These are phyloP conservation scores for Cerioporus squamosus DNA, from an alignment of 1,284 basidiomycete genomes.

Conservation along the genomic window DNA sequence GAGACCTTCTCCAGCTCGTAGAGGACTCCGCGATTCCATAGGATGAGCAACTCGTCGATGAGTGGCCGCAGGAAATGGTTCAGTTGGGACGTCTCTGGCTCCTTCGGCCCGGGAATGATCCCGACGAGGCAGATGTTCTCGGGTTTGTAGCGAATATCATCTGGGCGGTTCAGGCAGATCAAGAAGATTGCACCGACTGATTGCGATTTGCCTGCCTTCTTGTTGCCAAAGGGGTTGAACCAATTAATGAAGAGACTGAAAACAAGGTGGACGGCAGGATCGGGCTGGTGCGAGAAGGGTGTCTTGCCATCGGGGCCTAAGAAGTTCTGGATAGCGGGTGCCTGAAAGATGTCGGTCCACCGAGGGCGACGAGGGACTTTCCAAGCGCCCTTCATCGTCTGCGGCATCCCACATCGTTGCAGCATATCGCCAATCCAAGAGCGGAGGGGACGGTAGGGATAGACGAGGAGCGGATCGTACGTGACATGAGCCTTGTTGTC, in stretches of 20 bases:
- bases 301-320: constrained; percentile 2
- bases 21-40: constrained; percentile 17
- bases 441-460: no score
- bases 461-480: no score
- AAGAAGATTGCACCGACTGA: constrained; percentile 6
- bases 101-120: constrained; percentile 43
- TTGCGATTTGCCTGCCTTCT: constrained; percentile 15
- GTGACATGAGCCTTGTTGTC: no score
- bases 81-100: not conserved
- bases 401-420: no score
- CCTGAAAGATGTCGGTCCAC: constrained; percentile 5
- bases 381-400: no score
- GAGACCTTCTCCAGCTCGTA: not conserved
- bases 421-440: no score
- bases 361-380: no score
- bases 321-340: constrained; percentile 7
- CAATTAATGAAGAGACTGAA: constrained; percentile 15
- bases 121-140: constrained; percentile 27
- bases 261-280: not conserved
- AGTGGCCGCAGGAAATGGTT: constrained; percentile 12
- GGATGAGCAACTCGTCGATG: constrained; percentile 15
- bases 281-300: constrained; percentile 1
- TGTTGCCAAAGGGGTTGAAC: constrained; percentile 17
- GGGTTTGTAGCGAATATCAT: constrained; percentile 28
- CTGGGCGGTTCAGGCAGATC: constrained; percentile 8